These are phyloP conservation scores for Suhomyces sp. DNA, from an alignment of 805 yeast genomes.

Conservation along the genomic window DNA sequence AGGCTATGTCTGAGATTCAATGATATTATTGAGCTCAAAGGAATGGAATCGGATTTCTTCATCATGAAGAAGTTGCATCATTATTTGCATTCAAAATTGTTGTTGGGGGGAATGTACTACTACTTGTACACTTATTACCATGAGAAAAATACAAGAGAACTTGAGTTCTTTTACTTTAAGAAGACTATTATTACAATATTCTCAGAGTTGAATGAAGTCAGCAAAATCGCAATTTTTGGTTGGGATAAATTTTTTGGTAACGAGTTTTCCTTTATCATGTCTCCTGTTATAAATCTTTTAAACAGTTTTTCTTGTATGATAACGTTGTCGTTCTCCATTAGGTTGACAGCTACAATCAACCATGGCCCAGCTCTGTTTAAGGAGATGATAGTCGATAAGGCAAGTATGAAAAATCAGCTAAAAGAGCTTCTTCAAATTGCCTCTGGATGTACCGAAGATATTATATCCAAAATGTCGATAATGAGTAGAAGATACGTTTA, in stretches of 20 bases:
- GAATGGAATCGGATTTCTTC: conserved; percentile 6
- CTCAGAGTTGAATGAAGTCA: conserved; percentile 13
- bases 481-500: conserved; percentile 8
- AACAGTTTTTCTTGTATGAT: conserved; percentile 7
- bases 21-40: conserved; percentile 7
- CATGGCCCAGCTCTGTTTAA: not conserved
- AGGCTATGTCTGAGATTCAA: conserved; percentile 21
- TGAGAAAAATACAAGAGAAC: conserved; percentile 11
- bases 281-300: conserved; percentile 7
- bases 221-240: conserved; percentile 1
- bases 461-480: not conserved
- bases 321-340: conserved; percentile 7
- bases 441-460: conserved; percentile 1
- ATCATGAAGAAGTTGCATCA: conserved; percentile 12
- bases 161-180: conserved; percentile 18
- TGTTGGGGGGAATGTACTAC: conserved; percentile 15
- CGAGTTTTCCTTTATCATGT: conserved; percentile 3
- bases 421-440: conserved; percentile 1
- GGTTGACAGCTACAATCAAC: conserved; percentile 7
- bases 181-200: conserved; percentile 15
- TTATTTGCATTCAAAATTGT: conserved; percentile 13
- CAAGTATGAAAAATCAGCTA: not conserved
- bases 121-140: conserved; percentile 21
- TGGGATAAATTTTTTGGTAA: not conserved
- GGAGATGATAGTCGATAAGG: not conserved